A percentile compares a stretch with the other conserved stretches of the same genome.
These are phyloP conservation scores for Chlamydomonas schloesseri DNA, from an alignment of 139 green algal species.

Conservation along the genomic window DNA sequence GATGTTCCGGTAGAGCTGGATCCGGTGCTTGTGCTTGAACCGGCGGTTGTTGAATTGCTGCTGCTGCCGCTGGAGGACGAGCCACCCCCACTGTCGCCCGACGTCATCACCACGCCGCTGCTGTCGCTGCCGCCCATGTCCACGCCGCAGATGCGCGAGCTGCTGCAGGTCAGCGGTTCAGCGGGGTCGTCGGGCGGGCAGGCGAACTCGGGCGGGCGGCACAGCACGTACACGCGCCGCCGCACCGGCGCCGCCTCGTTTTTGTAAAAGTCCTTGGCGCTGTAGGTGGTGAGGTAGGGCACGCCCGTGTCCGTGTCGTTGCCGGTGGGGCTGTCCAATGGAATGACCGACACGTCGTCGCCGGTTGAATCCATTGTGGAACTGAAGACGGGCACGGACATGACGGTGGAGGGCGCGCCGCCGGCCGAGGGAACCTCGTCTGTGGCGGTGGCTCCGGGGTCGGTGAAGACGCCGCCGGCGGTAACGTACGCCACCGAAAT, in stretches of 20 bases:
- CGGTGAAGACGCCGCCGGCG: neutral
- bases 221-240: slow-evolving; percentile 33
- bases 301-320: neutral
- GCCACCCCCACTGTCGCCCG: too few species aligned
- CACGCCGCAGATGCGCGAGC: neutral
- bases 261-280: neutral
- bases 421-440: neutral
- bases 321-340: neutral
- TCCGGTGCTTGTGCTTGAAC: neutral
- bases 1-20: neutral
- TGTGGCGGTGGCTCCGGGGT: neutral
- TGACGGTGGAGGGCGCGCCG: neutral
- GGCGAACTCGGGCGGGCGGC: neutral
- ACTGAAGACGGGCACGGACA: neutral
- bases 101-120: too few species aligned
- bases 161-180: neutral
- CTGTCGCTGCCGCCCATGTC: neutral
- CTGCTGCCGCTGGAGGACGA: too few species aligned
- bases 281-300: slow-evolving; percentile 15
- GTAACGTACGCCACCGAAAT: neutral
- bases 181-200: neutral
- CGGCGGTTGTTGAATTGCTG: too few species aligned
- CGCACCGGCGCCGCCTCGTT: neutral
- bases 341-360: neutral
- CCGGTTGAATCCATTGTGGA: neutral